phyloP scores from a whole-genome alignment of 2,329 filamentous ascomycete species.

The Neonectria neomacrospora region DNA sequence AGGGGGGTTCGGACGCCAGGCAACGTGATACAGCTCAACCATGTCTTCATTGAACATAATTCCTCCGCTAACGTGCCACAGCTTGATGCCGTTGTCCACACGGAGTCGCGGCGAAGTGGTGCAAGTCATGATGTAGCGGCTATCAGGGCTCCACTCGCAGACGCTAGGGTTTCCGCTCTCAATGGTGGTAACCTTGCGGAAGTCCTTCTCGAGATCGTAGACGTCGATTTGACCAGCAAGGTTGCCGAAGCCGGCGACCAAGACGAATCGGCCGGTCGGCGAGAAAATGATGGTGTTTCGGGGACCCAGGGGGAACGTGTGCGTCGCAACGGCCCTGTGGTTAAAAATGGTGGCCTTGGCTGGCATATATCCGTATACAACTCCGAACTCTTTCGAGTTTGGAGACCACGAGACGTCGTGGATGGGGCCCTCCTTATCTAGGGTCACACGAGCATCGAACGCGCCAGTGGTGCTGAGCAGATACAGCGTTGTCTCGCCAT shows the following conservation, averaged over 20 bases:
- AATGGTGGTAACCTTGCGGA: conserved; percentile 90
- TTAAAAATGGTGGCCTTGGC: conserved; percentile 99
- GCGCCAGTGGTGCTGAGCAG: conserved; percentile 90
- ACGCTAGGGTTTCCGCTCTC: conserved; percentile 96
- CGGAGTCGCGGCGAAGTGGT: conserved; percentile 94
- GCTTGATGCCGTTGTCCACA: conserved; percentile 94
- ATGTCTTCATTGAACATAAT: conserved; percentile 97
- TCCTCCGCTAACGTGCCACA: conserved; percentile 90
- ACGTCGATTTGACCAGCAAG: conserved; percentile 97
- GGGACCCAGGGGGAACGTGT: conserved; percentile 87
- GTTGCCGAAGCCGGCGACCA: conserved; percentile 97
- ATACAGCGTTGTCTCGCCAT: conserved; percentile 97
- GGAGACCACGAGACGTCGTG: conserved; percentile 99
- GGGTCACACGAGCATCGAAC: conserved; percentile 89
- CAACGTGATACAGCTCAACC: conserved; percentile 90
- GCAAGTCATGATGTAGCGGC: conserved; percentile 95
- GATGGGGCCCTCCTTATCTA: conserved; percentile 98
- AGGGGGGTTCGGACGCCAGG: conserved; percentile 82
- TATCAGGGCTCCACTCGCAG: conserved; percentile 97
- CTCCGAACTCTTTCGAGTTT: conserved; percentile 96
- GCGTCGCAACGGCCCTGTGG: conserved; percentile 80
- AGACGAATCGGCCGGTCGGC: conserved; percentile 89
- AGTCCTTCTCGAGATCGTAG: conserved; percentile 95
- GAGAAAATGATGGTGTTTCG: conserved; percentile 97
- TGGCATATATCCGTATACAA: conserved; percentile 99